phyloP scores from a whole-genome alignment of 2,329 filamentous ascomycete species.

The Endocalyx cinctus region DNA sequence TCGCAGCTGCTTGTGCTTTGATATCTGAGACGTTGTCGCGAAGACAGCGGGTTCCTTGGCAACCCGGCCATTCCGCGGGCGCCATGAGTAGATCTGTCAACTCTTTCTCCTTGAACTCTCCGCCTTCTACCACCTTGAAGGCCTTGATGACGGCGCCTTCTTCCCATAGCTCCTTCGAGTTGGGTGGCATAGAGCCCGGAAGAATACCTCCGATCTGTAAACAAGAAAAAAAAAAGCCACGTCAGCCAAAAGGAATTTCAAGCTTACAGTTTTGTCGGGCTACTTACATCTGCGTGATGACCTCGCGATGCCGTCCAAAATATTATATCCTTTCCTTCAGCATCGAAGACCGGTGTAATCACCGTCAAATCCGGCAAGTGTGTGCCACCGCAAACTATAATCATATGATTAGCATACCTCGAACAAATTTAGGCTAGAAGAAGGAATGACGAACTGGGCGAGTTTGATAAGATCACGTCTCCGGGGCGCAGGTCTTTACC shows the following conservation, averaged over 20 bases:
- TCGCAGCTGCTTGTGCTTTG: slow-evolving; percentile 82
- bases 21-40: slow-evolving; percentile 82
- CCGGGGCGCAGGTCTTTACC: slow-evolving; percentile 4
- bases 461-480: slow-evolving; percentile 8
- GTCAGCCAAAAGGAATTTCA: too few relatives aligned
- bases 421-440: not conserved
- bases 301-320: slow-evolving; percentile 12
- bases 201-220: too few relatives aligned
- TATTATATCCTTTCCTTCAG: slow-evolving; percentile 8
- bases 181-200: too few relatives aligned
- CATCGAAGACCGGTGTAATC: slow-evolving; percentile 15
- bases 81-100: slow-evolving; percentile 70
- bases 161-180: slow-evolving; percentile 20
- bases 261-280: too few relatives aligned
- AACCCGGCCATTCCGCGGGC: slow-evolving; percentile 71
- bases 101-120: slow-evolving; percentile 72
- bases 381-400: slow-evolving; percentile 3
- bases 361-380: slow-evolving; percentile 6
- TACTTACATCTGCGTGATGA: slow-evolving; percentile 13
- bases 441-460: slow-evolving; percentile 1
- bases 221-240: too few relatives aligned
- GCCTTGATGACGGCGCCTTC: slow-evolving; percentile 58
- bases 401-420: not conserved
- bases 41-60: slow-evolving; percentile 72
- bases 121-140: slow-evolving; percentile 70